phyloP scores from a whole-genome alignment of 345 rosid species.

The Brassica carinata region DNA sequence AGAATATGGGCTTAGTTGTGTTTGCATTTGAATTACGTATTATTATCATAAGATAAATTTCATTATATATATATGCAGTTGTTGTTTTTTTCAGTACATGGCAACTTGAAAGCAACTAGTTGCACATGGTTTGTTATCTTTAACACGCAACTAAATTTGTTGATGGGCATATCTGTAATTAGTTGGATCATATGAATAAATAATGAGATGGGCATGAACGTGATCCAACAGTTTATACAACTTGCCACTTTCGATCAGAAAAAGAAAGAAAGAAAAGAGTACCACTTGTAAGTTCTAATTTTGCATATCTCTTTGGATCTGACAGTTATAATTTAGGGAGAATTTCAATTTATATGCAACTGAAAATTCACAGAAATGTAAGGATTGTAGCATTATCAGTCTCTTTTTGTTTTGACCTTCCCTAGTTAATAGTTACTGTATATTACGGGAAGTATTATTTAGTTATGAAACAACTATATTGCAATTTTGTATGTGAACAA shows the following conservation, averaged over 20 bases:
- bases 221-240: background rate
- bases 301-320: background rate
- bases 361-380: no score
- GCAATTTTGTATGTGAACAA: no score
- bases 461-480: no score
- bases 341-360: background rate
- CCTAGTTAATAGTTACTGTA: no score
- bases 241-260: background rate
- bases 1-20: background rate
- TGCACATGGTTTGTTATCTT: conserved; percentile 29
- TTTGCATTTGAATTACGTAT: background rate
- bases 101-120: conserved; percentile 28
- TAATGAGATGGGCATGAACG: conserved; percentile 20
- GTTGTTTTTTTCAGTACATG: background rate
- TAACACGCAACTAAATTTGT: conserved; percentile 4
- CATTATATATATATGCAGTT: background rate
- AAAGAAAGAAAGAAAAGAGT: background rate
- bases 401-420: no score
- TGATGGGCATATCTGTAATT: conserved; percentile 21
- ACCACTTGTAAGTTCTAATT: conserved; percentile 11
- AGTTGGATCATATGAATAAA: conserved; percentile 20
- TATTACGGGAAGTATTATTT: no score
- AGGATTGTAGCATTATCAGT: no score
- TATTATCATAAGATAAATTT: background rate
- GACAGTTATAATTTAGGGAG: no score